A percentile compares a stretch with the other conserved stretches of the same genome.
Conservation (phyloP, 2,329 filamentous ascomycete species). For the Corniculantispora saksenae region DNA sequence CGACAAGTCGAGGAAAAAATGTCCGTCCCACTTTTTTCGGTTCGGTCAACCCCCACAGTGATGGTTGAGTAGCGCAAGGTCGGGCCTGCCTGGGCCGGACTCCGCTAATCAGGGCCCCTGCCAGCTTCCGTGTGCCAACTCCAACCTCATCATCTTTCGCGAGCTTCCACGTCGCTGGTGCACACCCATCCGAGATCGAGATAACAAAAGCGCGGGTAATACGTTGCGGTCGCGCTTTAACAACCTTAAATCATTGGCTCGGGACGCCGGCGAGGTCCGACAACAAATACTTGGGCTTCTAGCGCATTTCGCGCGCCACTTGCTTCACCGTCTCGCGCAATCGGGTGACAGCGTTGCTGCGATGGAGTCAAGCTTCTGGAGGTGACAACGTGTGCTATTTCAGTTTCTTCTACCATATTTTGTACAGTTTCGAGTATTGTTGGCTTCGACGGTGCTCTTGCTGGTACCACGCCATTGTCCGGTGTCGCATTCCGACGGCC, state of each 20-base stretch:
- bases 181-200: neutral
- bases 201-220: neutral
- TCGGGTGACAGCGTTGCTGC: neutral
- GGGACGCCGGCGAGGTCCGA: neutral
- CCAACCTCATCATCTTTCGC: slow-evolving; percentile 3
- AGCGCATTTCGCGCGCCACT: neutral
- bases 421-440: too few species aligned
- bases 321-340: slow-evolving; percentile 3
- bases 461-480: neutral
- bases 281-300: neutral
- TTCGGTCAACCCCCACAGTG: neutral
- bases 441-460: neutral
- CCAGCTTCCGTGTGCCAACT: neutral
- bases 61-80: neutral
- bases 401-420: neutral
- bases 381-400: slow-evolving; percentile 5
- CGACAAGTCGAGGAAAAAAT: slow-evolving; percentile 22
- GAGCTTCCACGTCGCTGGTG: slow-evolving; percentile 4
- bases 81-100: neutral
- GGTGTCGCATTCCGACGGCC: neutral
- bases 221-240: neutral
- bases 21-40: slow-evolving; percentile 6
- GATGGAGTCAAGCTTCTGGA: slow-evolving; percentile 8
- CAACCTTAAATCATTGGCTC: neutral
- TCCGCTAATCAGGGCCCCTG: slow-evolving; percentile 13